Percentiles rank a stretch among this genome's conserved stretches.
Conservation (phyloP, 2,329 filamentous ascomycete genomes). For the Stromatinia cepivora region DNA sequence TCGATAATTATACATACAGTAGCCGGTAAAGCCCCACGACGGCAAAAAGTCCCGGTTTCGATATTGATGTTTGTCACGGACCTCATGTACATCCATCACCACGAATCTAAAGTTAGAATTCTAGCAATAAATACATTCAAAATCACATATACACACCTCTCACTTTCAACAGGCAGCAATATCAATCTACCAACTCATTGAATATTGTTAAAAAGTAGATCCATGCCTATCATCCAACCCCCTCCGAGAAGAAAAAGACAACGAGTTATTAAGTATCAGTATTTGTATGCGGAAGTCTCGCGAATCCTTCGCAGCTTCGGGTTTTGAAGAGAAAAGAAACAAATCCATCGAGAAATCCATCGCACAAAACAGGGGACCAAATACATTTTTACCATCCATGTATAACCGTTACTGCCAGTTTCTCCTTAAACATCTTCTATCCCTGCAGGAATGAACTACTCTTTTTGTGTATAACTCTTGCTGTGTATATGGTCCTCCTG, state of each 20-base stretch:
- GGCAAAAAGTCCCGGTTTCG: no score
- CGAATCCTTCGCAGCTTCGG: neutral
- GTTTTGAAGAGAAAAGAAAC: neutral
- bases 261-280: neutral
- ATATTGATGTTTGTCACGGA: no score
- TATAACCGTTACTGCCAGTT: neutral
- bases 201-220: neutral
- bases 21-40: no score
- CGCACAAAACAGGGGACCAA: constrained; percentile 1
- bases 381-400: constrained; percentile 18
- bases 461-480: constrained; percentile 8
- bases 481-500: constrained; percentile 5
- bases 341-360: constrained; percentile 10
- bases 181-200: neutral
- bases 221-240: neutral
- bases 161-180: neutral
- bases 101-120: neutral
- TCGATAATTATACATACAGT: no score
- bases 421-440: neutral
- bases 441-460: neutral
- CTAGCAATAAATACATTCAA: neutral
- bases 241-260: neutral
- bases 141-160: neutral
- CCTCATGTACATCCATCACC: neutral
- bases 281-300: neutral